Evolutionary conservation across 1,284 basidiomycete species (phyloP), one percentile per base, ranked within the genome.

Genomic region (Fomitopsis betulina): DNA sequence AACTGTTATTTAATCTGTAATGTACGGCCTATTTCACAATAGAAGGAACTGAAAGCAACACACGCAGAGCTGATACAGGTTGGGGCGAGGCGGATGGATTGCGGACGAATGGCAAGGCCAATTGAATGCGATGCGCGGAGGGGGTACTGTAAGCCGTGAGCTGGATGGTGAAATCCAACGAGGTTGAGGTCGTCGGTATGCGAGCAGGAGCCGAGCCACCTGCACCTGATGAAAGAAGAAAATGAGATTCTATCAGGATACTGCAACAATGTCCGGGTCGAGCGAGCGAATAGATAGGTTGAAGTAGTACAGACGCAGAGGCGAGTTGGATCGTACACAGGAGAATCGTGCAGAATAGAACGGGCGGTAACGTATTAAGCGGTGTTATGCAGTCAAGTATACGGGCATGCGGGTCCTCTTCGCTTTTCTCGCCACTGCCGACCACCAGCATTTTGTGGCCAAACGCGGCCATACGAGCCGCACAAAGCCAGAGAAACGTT

Each of bases 301-400:
- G 57, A 35, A 60, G 30, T 43, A 32, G 57, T 35, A 55, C 35
- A 54, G 43, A 52, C n/a, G 32, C 30, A 53, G 47, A 37, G 30
- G 23, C 19, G 42, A 17, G 38, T 13, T 25, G 55, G 51, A 25
- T 45, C 39, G 45, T 45, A 40, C 45, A 50, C 35, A 52, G 30
- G 40, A 54, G 56, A 60, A 55, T 52, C 43, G 56, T 45, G 52
- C 56, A 59, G 58, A 60, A 54, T 49, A 56, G 43, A 51, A 57
- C 55, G 58, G 61, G 61, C 60, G 61, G 61, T 60, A 62, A 61
- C 37, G 37, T 61, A 43, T 53, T 42, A 56, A 58, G 58, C 58
- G 60, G 59, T 62, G 62, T 55, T 63, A 63, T 65, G 66, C 65
- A 60, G 59, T 58, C 52, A 62, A 56, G 62, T 63, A 63, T 61